Conservation (phyloP, 768 basidiomycete species). For the Tricholoma saponaceum region DNA sequence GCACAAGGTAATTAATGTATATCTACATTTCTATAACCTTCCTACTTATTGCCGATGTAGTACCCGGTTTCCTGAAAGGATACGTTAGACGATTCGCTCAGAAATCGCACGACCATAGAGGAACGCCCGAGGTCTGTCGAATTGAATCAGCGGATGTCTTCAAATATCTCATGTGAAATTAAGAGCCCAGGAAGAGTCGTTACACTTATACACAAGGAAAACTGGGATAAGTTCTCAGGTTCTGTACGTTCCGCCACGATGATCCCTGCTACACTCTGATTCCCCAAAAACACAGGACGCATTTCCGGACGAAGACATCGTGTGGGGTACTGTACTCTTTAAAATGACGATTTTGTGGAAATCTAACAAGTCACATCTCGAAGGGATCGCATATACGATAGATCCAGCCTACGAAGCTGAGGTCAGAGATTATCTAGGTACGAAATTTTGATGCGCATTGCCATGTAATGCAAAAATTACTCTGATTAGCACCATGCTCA, state of each 20-base stretch:
- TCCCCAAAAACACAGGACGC: slow-evolving; percentile 41
- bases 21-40: not conserved
- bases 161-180: not conserved
- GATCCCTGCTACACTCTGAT: not conserved
- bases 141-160: not conserved
- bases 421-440: slow-evolving; percentile 83
- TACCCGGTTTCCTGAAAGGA: slow-evolving; percentile 82
- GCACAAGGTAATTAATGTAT: slow-evolving; percentile 45
- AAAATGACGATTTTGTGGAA: not conserved
- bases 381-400: slow-evolving; percentile 85
- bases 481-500: not conserved
- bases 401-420: slow-evolving; percentile 71
- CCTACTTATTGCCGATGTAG: slow-evolving; percentile 26
- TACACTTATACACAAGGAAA: slow-evolving; percentile 81
- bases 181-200: slow-evolving; percentile 88
- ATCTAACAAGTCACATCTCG: not conserved
- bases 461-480: not conserved
- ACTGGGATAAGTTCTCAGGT: slow-evolving; percentile 78
- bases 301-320: slow-evolving; percentile 69
- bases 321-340: slow-evolving; percentile 61
- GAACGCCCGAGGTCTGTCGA: slow-evolving; percentile 68
- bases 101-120: slow-evolving; percentile 89
- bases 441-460: slow-evolving; percentile 7
- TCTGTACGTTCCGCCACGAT: slow-evolving; percentile 38
- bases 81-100: slow-evolving; percentile 91